phyloP scores from a whole-genome alignment of 108 stramenopile species.

The Fragilaria crotonensis region DNA sequence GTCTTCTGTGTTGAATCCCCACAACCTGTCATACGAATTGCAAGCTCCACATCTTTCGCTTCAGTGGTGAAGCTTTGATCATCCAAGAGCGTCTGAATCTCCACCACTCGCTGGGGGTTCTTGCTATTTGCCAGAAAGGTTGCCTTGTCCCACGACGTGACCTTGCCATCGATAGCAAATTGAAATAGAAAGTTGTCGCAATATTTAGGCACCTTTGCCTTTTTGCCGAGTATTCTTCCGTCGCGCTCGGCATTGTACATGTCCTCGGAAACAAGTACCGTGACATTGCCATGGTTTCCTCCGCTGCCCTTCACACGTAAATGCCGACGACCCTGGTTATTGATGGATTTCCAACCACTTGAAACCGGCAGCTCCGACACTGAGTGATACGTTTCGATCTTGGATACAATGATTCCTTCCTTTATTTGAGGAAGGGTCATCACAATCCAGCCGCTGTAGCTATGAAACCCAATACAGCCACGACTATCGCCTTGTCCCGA shows the following conservation, averaged over 20 bases:
- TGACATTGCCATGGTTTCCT: too few species aligned
- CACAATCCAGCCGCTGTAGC: constrained; percentile 57
- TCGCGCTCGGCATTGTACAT: background rate
- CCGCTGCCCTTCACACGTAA: background rate
- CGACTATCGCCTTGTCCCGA: constrained; percentile 62
- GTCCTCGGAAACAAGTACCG: background rate
- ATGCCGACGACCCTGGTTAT: constrained; percentile 8
- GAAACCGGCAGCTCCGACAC: background rate
- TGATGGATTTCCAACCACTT: constrained; percentile 20
- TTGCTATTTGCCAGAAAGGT: constrained; percentile 18
- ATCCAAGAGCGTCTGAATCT: constrained; percentile 32
- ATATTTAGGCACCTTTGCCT: constrained; percentile 2
- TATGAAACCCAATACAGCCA: constrained; percentile 42
- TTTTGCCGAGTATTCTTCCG: constrained; percentile 4
- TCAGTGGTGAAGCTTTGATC: constrained; percentile 26
- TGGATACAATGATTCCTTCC: constrained; percentile 51
- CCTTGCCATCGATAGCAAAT: constrained; percentile 41
- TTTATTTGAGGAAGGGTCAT: constrained; percentile 37
- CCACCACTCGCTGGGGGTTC: constrained; percentile 17
- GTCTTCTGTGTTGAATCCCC: constrained; percentile 12
- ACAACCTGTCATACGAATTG: constrained; percentile 42
- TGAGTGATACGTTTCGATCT: constrained; percentile 29
- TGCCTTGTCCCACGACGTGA: constrained; percentile 19
- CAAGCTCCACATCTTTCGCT: constrained; percentile 40
- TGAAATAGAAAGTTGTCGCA: constrained; percentile 45